A percentile compares a stretch with the other conserved stretches of the same genome.
phyloP scores from a whole-genome alignment of 129 eudicot genomes.

The Saussurea involucrata region DNA sequence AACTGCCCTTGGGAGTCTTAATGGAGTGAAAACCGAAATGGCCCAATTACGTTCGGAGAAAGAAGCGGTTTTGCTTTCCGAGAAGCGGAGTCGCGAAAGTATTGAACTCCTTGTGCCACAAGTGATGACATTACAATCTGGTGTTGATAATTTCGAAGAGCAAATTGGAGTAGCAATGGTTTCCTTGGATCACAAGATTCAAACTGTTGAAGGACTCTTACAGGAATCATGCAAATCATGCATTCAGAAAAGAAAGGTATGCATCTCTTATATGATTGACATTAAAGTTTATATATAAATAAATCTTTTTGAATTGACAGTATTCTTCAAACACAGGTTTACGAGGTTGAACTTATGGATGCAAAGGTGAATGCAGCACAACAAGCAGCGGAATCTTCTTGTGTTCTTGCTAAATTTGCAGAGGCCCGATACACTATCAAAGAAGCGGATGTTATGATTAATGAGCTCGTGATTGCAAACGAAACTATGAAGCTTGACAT shows the following conservation, averaged over 20 bases:
- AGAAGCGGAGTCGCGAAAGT: constrained; percentile 36
- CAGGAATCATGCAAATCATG: constrained; percentile 52
- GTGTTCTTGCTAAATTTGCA: constrained; percentile 67
- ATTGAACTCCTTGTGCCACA: constrained; percentile 40
- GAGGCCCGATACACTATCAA: constrained; percentile 77
- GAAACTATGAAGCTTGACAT: constrained; percentile 66
- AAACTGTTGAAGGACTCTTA: constrained; percentile 34
- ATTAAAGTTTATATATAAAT: neutral
- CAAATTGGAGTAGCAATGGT: constrained; percentile 44
- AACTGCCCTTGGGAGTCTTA: constrained; percentile 66
- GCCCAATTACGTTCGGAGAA: constrained; percentile 47
- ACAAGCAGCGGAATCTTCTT: constrained; percentile 73
- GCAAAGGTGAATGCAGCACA: constrained; percentile 58
- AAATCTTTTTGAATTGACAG: neutral
- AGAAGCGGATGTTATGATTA: constrained; percentile 91
- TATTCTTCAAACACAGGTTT: constrained; percentile 39
- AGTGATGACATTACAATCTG: constrained; percentile 38
- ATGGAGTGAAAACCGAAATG: constrained; percentile 69
- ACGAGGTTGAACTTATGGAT: constrained; percentile 67
- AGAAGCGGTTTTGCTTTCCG: constrained; percentile 44
- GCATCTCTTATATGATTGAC: neutral
- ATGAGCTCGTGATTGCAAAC: constrained; percentile 77
- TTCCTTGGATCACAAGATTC: constrained; percentile 52
- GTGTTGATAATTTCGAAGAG: constrained; percentile 41
- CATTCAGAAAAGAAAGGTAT: constrained; percentile 61